Base-by-base conservation (phyloP, 2,329 filamentous ascomycete species). In the Botrytis tulipae region DNA sequence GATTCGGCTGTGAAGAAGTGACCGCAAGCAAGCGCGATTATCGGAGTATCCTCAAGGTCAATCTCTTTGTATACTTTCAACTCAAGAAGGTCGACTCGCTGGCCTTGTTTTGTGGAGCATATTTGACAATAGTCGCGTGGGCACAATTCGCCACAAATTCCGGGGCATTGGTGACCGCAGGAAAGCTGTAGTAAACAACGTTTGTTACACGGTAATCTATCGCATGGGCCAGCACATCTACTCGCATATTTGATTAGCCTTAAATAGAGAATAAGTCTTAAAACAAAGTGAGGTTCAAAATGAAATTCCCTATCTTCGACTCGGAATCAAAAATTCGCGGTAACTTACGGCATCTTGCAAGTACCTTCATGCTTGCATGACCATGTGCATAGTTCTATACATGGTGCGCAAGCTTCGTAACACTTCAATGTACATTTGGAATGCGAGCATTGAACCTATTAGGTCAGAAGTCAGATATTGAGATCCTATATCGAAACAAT, bases 101-200 rank as follows among this genome's bases (percentile, higher is more conserved):
- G 79, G 44, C 86, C 80, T 0, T 84, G 81, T 7, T 82, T 81
- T 0, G 76, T 77, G 0, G 82, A 85, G 76, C 90, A 92, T 0
- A 77, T 71, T 70, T 92, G 89, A 76, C 91, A 93, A 76, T 84
- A 89, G 0, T 76, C 77, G 0, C 80, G 66, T 0, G 89, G 90
- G 73, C 91, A 93, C 0, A 73, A 74, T 78, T 93, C 91, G 0
- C 91, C 90, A 75, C 91, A 93, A 0, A 92, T 74, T 0, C 87
- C 88, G 0, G 90, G 90, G 82, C 88, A 93, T 78, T 84, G 87
- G 78, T 93, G 90, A 0, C 87, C 87, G 77, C 91, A 93, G 0
- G 35, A 25, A 3, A 93, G 80, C 0, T 70, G 22, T 46, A 86
- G 83, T 1, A 82, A 78, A 77, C 91, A 93, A 10, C 91, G 84